These are phyloP conservation scores for Coniochaeta sp. DNA, from an alignment of 2,329 filamentous ascomycete species.

Conservation along the genomic window DNA sequence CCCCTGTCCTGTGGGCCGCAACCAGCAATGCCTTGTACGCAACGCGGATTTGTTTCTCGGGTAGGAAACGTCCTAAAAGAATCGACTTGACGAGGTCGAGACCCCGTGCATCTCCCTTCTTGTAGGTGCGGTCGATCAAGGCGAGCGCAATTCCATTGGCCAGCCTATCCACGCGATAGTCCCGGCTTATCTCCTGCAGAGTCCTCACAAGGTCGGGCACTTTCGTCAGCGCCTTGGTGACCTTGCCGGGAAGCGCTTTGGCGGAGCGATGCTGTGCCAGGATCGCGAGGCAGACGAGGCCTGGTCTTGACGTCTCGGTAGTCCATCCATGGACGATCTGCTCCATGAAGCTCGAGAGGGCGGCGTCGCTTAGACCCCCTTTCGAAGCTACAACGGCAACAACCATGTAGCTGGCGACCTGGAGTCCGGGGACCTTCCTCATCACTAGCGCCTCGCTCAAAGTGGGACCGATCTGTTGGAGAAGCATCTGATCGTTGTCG, in stretches of 20 bases:
- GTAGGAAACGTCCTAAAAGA: conserved; percentile 52
- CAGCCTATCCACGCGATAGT: conserved; percentile 63
- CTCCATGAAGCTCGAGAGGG: conserved; percentile 85
- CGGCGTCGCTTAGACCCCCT: conserved; percentile 66
- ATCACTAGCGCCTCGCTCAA: conserved; percentile 73
- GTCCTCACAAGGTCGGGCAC: conserved; percentile 52
- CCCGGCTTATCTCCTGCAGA: conserved; percentile 53
- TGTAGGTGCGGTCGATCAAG: conserved; percentile 53
- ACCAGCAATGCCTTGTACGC: conserved; percentile 59
- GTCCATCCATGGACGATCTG: conserved; percentile 75
- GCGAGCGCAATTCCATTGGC: conserved; percentile 65
- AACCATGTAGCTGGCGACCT: conserved; percentile 87
- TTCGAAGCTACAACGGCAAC: conserved; percentile 80
- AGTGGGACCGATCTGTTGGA: conserved; percentile 58
- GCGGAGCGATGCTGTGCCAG: conserved; percentile 73
- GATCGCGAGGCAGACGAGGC: conserved; percentile 72
- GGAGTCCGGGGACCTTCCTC: conserved; percentile 68
- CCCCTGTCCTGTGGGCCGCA: conserved; percentile 49
- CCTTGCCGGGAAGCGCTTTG: conserved; percentile 59
- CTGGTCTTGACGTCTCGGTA: conserved; percentile 62
- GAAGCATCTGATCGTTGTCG: conserved; percentile 73
- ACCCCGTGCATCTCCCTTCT: conserved; percentile 49
- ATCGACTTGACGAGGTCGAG: conserved; percentile 55
- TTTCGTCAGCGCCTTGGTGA: conserved; percentile 62
- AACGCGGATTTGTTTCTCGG: conserved; percentile 54